Conservation (phyloP, 2,329 filamentous ascomycete species). For the Beauveria sp. region DNA sequence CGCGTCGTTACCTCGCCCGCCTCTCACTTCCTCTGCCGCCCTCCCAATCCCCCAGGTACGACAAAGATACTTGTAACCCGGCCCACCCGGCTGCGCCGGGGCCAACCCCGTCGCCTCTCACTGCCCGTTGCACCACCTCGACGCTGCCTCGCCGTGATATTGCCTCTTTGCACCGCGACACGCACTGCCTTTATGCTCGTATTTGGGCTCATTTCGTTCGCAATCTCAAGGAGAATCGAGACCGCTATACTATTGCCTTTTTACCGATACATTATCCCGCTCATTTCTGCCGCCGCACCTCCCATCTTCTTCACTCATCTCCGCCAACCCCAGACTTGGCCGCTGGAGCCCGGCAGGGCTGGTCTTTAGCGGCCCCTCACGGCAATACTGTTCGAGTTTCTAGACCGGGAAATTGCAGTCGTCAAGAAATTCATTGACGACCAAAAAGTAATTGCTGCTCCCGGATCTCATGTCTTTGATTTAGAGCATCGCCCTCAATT, state of each 20-base stretch:
- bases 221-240: slow-evolving; percentile 27
- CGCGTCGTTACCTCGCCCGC: background rate
- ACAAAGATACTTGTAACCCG: slow-evolving; percentile 1
- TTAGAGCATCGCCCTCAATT: too few relatives aligned
- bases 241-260: background rate
- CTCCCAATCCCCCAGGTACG: background rate
- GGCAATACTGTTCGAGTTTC: background rate
- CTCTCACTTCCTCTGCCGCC: background rate
- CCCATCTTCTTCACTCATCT: background rate
- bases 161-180: background rate
- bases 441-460: too few relatives aligned
- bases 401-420: background rate
- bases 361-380: background rate
- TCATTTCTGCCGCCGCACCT: background rate
- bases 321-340: background rate
- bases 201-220: slow-evolving; percentile 61
- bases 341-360: background rate
- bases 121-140: slow-evolving; percentile 5
- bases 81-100: slow-evolving; percentile 8
- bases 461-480: too few relatives aligned
- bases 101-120: slow-evolving; percentile 3
- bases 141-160: background rate
- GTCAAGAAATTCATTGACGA: background rate
- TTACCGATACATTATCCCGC: background rate
- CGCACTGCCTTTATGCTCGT: slow-evolving; percentile 35